A percentile compares a stretch with the other conserved stretches of the same genome.
Evolutionary conservation across 805 yeast genomes (phyloP).

Genomic region (Kazachstania kunashirensis): DNA sequence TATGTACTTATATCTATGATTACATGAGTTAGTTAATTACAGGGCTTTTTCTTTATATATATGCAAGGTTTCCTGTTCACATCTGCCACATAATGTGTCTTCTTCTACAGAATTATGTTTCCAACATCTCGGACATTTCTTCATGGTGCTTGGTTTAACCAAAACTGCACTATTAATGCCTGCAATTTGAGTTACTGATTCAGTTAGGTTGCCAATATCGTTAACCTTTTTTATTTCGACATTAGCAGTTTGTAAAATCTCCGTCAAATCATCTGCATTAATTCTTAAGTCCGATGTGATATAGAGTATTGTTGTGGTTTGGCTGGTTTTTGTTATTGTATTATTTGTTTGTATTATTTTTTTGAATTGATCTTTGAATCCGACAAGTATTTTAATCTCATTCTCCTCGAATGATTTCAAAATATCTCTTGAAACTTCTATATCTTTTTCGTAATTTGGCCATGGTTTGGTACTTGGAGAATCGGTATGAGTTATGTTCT

Average conservation of each 20-base stretch:
- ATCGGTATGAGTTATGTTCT: conserved; percentile 10
- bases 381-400: conserved; percentile 14
- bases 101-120: conserved; percentile 47
- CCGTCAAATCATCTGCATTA: conserved; percentile 39
- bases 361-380: conserved; percentile 15
- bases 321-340: conserved; percentile 17
- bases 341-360: conserved; percentile 12
- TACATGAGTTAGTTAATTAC: too few species aligned
- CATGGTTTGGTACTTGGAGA: conserved; percentile 10
- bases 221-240: conserved; percentile 32
- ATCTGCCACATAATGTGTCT: conserved; percentile 55
- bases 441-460: conserved; percentile 1
- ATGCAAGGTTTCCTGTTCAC: conserved; percentile 34
- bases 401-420: conserved; percentile 10
- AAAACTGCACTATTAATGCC: conserved; percentile 13
- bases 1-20: too few species aligned
- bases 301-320: conserved; percentile 25
- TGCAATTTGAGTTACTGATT: not conserved
- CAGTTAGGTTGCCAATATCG: not conserved
- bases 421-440: not conserved
- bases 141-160: conserved; percentile 32
- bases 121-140: conserved; percentile 95
- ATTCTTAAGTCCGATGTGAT: conserved; percentile 9
- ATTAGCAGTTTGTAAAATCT: conserved; percentile 54
- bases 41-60: not conserved